Base-by-base conservation (phyloP, 768 basidiomycete species). In the Mycena belliarum region DNA sequence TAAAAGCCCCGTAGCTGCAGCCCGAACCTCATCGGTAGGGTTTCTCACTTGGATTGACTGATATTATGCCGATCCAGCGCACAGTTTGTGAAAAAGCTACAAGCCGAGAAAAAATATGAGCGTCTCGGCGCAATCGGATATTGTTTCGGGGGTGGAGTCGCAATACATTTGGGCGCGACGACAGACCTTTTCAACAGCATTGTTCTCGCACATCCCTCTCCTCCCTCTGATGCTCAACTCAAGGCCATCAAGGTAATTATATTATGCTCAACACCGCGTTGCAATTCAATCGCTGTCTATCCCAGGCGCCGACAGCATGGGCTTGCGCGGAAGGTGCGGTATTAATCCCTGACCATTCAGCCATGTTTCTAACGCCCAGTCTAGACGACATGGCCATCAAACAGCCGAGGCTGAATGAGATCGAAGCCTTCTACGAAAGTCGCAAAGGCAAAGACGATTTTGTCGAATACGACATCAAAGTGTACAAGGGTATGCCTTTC, bases 381-480 rank as follows among this genome's bases (percentile, higher is more conserved):
- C 6, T 33, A 63, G 62, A 57, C 16, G 62, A 63, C 32, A 50
- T 54, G 51, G 51, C 20, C 1, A 48, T 63, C 38, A 60, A 47
- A 26, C 46, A 50, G 24, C 55, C 45, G n/a, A 35, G 50, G 10
- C 11, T 64, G 20, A 12, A 55, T 2, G 29, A 75, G 51, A 65
- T 71, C 2, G 77, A 82, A 59, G 73, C 73, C 15, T 52, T 69
- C 1, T 71, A 81, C 23, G 73, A 70, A 6, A 63, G 59, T 2
- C 73, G 76, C 29, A 75, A 75, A 41, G 74, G 67, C 14, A 73
- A 73, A 29, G 70, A 69, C 2, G 62, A 64, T 37, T 76, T 66
- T 45, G 69, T 80, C 0, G 76, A 80, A 8, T 79, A 78, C 49
- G 79, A 81, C 65, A 76, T 82, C 60, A 72, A 69, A 50, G 69